These are phyloP conservation scores for Chaetomiaceae sp. DNA, from an alignment of 2,329 filamentous ascomycete species.

Conservation along the genomic window DNA sequence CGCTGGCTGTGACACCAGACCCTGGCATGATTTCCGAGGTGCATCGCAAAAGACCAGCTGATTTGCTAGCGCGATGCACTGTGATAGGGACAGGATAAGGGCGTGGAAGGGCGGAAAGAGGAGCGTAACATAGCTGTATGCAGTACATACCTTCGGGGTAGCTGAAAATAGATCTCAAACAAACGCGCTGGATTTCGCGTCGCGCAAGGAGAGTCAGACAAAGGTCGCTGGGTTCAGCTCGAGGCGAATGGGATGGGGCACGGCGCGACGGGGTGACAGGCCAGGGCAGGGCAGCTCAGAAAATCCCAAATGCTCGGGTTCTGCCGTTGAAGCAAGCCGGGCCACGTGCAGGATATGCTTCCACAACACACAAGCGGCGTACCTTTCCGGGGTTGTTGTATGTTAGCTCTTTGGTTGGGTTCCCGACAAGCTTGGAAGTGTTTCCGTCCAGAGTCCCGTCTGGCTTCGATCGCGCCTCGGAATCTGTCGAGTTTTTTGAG, in stretches of 20 bases:
- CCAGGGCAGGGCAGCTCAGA: neutral
- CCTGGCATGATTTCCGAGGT: slow-evolving; percentile 24
- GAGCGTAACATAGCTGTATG: too few species aligned
- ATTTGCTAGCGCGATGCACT: slow-evolving; percentile 15
- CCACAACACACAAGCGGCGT: too few species aligned
- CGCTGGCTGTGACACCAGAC: slow-evolving; percentile 23
- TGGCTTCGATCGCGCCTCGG: too few species aligned
- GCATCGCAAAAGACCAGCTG: slow-evolving; percentile 17
- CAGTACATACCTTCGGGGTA: slow-evolving; percentile 11
- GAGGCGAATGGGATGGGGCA: neutral
- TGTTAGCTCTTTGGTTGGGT: too few species aligned
- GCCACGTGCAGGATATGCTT: too few species aligned
- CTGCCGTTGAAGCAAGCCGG: neutral
- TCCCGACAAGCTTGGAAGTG: too few species aligned
- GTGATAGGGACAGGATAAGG: slow-evolving; percentile 5
- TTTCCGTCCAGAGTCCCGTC: too few species aligned
- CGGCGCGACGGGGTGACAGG: neutral
- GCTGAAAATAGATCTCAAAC: slow-evolving; percentile 9
- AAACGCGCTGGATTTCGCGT: slow-evolving; percentile 11
- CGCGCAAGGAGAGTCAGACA: slow-evolving; percentile 6
- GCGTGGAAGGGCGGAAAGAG: neutral
- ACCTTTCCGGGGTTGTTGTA: too few species aligned
- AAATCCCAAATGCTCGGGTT: neutral
- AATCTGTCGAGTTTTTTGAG: too few species aligned
- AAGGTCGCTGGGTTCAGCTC: too few species aligned